Conservation (phyloP, 306 rosid genomes). For the Cucumis melo region DNA sequence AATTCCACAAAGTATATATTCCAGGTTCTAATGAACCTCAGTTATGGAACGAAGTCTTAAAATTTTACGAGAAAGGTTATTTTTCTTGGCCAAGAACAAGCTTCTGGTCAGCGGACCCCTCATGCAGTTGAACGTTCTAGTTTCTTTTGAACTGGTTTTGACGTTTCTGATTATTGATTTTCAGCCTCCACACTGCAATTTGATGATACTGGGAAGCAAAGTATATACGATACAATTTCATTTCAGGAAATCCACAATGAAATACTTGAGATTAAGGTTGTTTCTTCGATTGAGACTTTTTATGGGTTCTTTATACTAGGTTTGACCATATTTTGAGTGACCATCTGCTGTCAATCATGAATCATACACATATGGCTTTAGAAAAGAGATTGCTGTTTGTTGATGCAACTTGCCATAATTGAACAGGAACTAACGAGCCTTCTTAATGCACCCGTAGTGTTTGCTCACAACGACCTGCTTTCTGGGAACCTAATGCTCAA, state of each 20-base stretch:
- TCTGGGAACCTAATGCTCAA: conserved; percentile 88
- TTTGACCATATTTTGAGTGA: neutral
- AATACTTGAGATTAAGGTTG: conserved; percentile 59
- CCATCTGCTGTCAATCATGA: neutral
- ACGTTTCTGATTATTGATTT: conserved; percentile 12
- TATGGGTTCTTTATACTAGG: neutral
- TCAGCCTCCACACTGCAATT: conserved; percentile 61
- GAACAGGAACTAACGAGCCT: conserved; percentile 59
- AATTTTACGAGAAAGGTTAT: conserved; percentile 69
- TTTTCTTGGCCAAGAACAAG: conserved; percentile 4
- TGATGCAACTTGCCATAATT: conserved; percentile 24
- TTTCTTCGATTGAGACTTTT: neutral
- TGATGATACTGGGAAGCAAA: conserved; percentile 54
- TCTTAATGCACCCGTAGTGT: conserved; percentile 64
- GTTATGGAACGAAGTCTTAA: conserved; percentile 68
- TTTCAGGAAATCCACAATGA: conserved; percentile 50
- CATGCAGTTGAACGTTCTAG: neutral
- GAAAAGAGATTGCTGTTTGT: neutral
- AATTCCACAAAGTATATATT: conserved; percentile 68
- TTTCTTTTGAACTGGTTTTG: neutral
- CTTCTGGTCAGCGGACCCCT: neutral
- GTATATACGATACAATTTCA: conserved; percentile 39
- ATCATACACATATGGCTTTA: neutral
- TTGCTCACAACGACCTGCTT: conserved; percentile 84
- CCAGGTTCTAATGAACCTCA: conserved; percentile 90